Percentiles rank a stretch among this genome's conserved stretches.
phyloP scores from a whole-genome alignment of 805 yeast genomes.

The Lachancea fermentati region DNA sequence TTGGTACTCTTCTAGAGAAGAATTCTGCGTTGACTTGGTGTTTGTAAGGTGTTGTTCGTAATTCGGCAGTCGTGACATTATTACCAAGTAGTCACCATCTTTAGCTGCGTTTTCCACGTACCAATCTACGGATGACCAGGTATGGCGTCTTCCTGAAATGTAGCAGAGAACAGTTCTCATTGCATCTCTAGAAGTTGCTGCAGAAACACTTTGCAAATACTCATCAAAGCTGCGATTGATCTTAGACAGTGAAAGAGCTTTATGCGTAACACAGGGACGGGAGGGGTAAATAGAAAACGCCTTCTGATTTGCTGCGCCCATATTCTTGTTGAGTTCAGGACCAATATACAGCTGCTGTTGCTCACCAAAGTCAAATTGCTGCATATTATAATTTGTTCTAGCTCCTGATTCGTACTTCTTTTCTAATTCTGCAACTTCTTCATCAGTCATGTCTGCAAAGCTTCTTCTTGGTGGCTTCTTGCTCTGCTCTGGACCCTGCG shows the following conservation, averaged over 20 bases:
- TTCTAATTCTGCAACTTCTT: conserved; percentile 29
- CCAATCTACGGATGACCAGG: conserved; percentile 77
- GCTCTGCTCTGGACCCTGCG: neutral
- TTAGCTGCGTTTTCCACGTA: conserved; percentile 46
- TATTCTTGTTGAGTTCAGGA: conserved; percentile 7
- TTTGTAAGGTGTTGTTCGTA: conserved; percentile 16
- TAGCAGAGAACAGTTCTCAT: conserved; percentile 51
- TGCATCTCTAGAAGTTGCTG: conserved; percentile 10
- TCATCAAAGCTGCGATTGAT: conserved; percentile 17
- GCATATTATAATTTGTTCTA: conserved; percentile 20
- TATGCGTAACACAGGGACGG: conserved; percentile 27
- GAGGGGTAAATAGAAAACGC: conserved; percentile 31
- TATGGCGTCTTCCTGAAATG: conserved; percentile 58
- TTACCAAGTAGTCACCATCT: conserved; percentile 60
- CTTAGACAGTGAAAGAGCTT: conserved; percentile 26
- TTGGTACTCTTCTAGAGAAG: conserved; percentile 1
- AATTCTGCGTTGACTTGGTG: neutral
- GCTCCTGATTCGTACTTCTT: conserved; percentile 23
- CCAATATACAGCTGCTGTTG: conserved; percentile 21
- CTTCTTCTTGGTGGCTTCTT: conserved; percentile 20
- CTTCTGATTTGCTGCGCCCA: conserved; percentile 14
- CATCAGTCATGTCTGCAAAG: conserved; percentile 31
- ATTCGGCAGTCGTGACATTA: conserved; percentile 47
- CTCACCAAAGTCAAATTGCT: conserved; percentile 29
- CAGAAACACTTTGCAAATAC: conserved; percentile 11